Evolutionary conservation across 2,329 filamentous ascomycete genomes (phyloP), one percentile per base, ranked within the genome.

Genomic region (Ceratocystis albifundus): DNA sequence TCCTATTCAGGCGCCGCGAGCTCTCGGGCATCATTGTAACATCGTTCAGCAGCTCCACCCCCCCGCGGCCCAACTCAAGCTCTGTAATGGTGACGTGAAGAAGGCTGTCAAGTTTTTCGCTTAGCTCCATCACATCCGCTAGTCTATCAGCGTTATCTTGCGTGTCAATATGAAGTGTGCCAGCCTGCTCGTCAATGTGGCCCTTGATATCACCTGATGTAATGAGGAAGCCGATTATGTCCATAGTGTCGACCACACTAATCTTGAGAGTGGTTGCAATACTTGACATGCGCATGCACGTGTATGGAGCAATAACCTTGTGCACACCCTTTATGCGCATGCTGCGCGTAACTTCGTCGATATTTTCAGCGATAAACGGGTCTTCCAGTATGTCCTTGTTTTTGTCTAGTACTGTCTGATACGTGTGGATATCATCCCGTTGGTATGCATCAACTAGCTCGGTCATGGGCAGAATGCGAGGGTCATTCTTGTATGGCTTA

Each of bases 331-430:
- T 96, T 70, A 92, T 97, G 65, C 94, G 89, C 88, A 99, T 96
- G 76, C 94, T 96, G 55, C 94, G 89, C 64, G 93, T 99, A 67
- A 99, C 93, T 77, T 99, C 94, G 75, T 97, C 94, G 71, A 99
- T 99, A 74, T 99, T 97, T 77, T 97, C 94, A 32, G 93, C 93
- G 71, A 99, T 99, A 77, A 97, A 99, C 0, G 89, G 87, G 74
- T 99, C 94, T 12, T 88, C 85, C 48, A 97, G 81, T 30, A 99
- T 86, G 73, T 96, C 94, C 72, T 87, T 87, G 77, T 96, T 95
- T 72, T 86, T 86, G 72, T 90, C 86, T 66, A 99, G 80, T 46
- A 96, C 91, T 65, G 84, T 86, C 76, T 96, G 90, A 76, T 99
- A 99, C 70, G 84, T 82, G 74, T 93, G 88, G 70, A 99, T 93